Percentiles rank a stretch among this genome's conserved stretches.
Evolutionary conservation across 768 basidiomycete genomes (phyloP).

Genomic region (Mrakia frigida): DNA sequence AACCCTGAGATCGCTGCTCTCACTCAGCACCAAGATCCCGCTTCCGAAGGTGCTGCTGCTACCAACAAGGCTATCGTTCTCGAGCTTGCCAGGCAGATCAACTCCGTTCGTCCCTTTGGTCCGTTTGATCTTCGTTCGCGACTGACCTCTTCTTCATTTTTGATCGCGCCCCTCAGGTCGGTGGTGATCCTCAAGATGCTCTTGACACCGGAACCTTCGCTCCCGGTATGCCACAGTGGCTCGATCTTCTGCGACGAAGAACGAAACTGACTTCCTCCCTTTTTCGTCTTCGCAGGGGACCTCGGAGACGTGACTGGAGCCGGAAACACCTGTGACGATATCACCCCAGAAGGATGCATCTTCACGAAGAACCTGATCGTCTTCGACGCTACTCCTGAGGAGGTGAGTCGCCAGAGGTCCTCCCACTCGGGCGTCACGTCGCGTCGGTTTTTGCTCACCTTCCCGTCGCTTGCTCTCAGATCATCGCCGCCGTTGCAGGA

Average conservation of each 20-base stretch:
- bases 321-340: slow-evolving; percentile 54
- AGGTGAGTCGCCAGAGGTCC: too few relatives aligned
- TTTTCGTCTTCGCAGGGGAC: background rate
- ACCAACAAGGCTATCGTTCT: slow-evolving; percentile 62
- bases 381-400: slow-evolving; percentile 18
- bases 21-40: slow-evolving; percentile 63
- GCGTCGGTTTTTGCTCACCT: too few relatives aligned
- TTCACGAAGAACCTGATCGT: slow-evolving; percentile 55
- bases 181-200: slow-evolving; percentile 57
- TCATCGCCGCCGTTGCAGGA: too few relatives aligned
- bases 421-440: too few relatives aligned
- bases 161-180: slow-evolving; percentile 48
- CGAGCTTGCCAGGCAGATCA: slow-evolving; percentile 58
- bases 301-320: slow-evolving; percentile 34
- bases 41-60: slow-evolving; percentile 55
- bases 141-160: too few relatives aligned
- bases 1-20: slow-evolving; percentile 66
- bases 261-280: background rate
- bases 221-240: slow-evolving; percentile 50
- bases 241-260: slow-evolving; percentile 31
- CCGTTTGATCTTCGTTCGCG: background rate
- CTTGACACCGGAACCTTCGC: slow-evolving; percentile 60
- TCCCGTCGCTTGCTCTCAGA: too few relatives aligned
- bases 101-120: slow-evolving; percentile 16
- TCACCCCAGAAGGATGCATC: slow-evolving; percentile 58